Conservation (phyloP, 2,329 filamentous ascomycete species). For the Stachybotrys chlorohalonatus region DNA sequence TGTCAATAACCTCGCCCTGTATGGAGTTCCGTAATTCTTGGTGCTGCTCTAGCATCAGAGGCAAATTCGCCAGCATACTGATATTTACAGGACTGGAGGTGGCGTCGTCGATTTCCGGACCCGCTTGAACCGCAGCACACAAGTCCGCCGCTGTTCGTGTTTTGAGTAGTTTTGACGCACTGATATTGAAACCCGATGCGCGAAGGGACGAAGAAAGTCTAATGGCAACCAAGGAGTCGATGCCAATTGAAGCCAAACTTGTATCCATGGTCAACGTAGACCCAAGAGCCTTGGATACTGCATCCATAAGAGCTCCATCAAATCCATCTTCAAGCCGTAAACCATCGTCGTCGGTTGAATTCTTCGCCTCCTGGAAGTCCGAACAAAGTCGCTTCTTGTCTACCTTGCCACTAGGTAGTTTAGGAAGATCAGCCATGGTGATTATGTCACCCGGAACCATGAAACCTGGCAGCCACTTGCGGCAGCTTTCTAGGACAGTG, state of each 20-base stretch:
- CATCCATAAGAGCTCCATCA: conserved; percentile 23
- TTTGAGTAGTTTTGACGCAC: conserved; percentile 53
- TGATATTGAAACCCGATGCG: conserved; percentile 41
- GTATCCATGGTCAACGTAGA: conserved; percentile 24
- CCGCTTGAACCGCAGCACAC: conserved; percentile 4
- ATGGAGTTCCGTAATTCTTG: not conserved
- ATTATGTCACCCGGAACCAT: conserved; percentile 76
- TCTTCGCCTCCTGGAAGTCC: conserved; percentile 27
- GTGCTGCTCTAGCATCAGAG: conserved; percentile 8
- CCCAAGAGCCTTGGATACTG: conserved; percentile 32
- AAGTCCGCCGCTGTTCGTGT: conserved; percentile 33
- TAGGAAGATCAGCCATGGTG: conserved; percentile 55
- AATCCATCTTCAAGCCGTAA: conserved; percentile 10
- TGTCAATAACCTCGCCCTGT: conserved; percentile 21
- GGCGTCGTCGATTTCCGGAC: not conserved
- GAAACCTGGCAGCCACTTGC: conserved; percentile 67
- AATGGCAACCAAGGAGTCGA: conserved; percentile 51
- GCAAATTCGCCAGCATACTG: conserved; percentile 10
- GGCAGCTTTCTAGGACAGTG: conserved; percentile 51
- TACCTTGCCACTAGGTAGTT: conserved; percentile 75
- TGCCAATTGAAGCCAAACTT: conserved; percentile 42
- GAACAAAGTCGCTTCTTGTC: conserved; percentile 57
- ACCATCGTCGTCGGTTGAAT: conserved; percentile 1
- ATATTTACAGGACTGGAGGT: conserved; percentile 1
- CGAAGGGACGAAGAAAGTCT: conserved; percentile 55